These are phyloP conservation scores for Angophora floribunda DNA, from an alignment of 345 rosid species.

Conservation along the genomic window DNA sequence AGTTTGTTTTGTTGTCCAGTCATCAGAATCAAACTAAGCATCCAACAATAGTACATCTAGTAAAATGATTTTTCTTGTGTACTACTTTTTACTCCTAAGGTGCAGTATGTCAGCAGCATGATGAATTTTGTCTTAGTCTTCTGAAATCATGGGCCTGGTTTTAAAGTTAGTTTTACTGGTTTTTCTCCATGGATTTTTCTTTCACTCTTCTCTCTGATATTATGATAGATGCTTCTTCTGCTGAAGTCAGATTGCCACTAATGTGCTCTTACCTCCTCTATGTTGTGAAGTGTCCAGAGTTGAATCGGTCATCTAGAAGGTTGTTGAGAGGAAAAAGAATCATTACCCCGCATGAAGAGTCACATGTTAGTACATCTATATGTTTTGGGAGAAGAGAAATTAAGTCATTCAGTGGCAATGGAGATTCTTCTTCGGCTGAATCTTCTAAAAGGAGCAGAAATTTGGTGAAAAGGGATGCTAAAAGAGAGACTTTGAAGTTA, in stretches of 20 bases:
- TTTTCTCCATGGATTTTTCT: not conserved
- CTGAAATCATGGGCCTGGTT: not conserved
- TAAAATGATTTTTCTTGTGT: not conserved
- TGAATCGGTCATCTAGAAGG: conserved; percentile 18
- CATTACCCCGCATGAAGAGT: conserved; percentile 7
- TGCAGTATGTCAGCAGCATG: not conserved
- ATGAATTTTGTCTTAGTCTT: not conserved
- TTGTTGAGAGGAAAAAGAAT: conserved; percentile 14
- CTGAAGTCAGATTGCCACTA: not conserved
- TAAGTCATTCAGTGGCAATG: conserved; percentile 2
- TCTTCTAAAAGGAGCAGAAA: conserved; percentile 34
- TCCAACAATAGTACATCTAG: not conserved
- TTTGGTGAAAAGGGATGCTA: conserved; percentile 28
- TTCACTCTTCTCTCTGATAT: not conserved
- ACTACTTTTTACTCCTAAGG: not conserved
- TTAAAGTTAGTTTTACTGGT: not conserved
- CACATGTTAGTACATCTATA: not conserved
- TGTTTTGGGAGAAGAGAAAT: conserved; percentile 12
- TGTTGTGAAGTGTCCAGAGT: conserved; percentile 11
- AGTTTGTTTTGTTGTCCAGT: not conserved
- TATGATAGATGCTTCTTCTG: not conserved
- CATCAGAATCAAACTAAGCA: not conserved
- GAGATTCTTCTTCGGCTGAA: conserved; percentile 16
- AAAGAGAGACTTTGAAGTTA: conserved; percentile 13
- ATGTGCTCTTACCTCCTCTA: not conserved